A percentile compares a stretch with the other conserved stretches of the same genome.
Evolutionary conservation across 1,284 basidiomycete species (phyloP).

Genomic region (Leccinum fallax): DNA sequence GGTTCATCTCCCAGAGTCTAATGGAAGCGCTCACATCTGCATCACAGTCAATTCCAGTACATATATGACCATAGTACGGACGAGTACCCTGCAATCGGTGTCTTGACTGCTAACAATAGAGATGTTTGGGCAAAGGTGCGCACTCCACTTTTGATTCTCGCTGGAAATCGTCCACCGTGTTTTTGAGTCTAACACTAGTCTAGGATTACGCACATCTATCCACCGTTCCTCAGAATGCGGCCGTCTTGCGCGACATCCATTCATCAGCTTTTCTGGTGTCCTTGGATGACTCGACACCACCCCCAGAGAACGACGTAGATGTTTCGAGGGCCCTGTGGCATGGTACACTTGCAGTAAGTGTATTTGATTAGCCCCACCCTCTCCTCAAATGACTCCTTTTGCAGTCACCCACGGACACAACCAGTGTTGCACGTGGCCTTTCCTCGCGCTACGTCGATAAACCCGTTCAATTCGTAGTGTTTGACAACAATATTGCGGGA

Average conservation of each 20-base stretch:
- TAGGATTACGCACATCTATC: slow-evolving; percentile 68
- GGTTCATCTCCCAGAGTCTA: slow-evolving; percentile 3
- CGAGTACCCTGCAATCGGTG: slow-evolving; percentile 75
- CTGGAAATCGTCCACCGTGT: not conserved
- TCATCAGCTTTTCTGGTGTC: slow-evolving; percentile 82
- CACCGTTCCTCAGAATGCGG: slow-evolving; percentile 58
- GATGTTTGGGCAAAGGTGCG: slow-evolving; percentile 83
- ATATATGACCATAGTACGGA: slow-evolving; percentile 67
- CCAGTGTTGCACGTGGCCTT: slow-evolving; percentile 46
- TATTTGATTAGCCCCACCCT: not conserved
- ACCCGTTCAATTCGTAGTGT: slow-evolving; percentile 81
- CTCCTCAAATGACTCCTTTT: not conserved
- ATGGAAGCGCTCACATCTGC: slow-evolving; percentile 2
- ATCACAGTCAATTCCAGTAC: slow-evolving; percentile 68
- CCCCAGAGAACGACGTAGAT: slow-evolving; percentile 44
- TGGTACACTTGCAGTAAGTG: slow-evolving; percentile 47
- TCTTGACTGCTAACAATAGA: slow-evolving; percentile 76
- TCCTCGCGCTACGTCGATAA: slow-evolving; percentile 84
- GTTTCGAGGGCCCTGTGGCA: slow-evolving; percentile 76
- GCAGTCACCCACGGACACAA: slow-evolving; percentile 15
- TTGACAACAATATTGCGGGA: slow-evolving; percentile 78
- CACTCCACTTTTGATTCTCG: not conserved
- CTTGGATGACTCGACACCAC: slow-evolving; percentile 66
- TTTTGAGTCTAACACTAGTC: not conserved
- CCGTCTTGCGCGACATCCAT: slow-evolving; percentile 73